Conservation (phyloP, 192 early-diverging fungal genomes). For the Entomortierella parvispora region DNA sequence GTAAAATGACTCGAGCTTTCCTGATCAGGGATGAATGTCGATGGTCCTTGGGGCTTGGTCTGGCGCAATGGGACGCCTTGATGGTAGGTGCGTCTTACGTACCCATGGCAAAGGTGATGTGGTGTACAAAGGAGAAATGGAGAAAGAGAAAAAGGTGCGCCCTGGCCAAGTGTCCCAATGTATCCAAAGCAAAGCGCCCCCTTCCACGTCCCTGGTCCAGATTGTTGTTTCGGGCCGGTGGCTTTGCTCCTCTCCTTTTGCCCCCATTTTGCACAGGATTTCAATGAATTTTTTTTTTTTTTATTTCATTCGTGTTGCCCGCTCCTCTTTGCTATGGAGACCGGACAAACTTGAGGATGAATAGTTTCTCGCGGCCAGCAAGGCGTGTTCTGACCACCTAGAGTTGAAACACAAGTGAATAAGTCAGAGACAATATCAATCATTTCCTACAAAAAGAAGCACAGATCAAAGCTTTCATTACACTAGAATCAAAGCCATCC, state of each 20-base stretch:
- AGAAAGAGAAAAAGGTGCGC: background rate
- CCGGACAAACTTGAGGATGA: constrained; percentile 63
- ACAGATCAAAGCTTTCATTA: no score
- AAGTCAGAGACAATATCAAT: background rate
- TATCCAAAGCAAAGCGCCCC: no score
- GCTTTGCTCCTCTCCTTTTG: constrained; percentile 11
- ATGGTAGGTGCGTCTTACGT: background rate
- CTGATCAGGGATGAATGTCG: background rate
- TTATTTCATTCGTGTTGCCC: background rate
- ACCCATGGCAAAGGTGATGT: background rate
- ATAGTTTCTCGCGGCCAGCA: constrained; percentile 65
- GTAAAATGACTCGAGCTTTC: background rate
- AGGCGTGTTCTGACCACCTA: constrained; percentile 57
- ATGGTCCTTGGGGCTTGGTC: no score
- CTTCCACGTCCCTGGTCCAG: background rate
- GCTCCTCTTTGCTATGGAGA: background rate
- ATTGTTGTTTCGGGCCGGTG: constrained; percentile 29
- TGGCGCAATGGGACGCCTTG: no score
- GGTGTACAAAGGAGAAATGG: background rate
- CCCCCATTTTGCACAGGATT: no score
- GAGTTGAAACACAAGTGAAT: background rate
- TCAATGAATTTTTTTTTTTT: background rate
- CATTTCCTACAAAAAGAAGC: no score
- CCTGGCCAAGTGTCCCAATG: background rate
- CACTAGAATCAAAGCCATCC: constrained; percentile 57